phyloP scores from a whole-genome alignment of 805 yeast genomes.

The Dipodascus geniculatus region DNA sequence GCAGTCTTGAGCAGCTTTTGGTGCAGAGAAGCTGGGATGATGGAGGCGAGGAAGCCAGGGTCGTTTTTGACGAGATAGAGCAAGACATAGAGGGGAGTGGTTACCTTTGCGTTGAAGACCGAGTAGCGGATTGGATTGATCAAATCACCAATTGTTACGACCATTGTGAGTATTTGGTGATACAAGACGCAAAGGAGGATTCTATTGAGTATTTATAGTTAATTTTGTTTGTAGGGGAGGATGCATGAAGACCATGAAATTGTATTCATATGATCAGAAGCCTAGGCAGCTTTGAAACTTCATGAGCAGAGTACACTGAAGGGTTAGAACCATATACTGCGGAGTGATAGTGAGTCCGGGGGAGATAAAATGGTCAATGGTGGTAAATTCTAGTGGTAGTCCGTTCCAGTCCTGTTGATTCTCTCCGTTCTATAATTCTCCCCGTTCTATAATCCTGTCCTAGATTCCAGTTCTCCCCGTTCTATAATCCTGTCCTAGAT shows the following conservation, averaged over 20 bases:
- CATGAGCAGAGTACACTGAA: too few species aligned
- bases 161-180: background rate
- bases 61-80: background rate
- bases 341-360: too few species aligned
- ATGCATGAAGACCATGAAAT: background rate
- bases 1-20: background rate
- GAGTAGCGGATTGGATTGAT: background rate
- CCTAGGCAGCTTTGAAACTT: background rate
- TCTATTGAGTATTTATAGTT: background rate
- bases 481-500: too few species aligned
- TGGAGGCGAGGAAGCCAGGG: background rate
- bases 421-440: too few species aligned
- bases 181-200: background rate
- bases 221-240: too few species aligned
- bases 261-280: background rate
- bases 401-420: too few species aligned
- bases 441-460: too few species aligned
- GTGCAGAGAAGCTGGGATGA: background rate
- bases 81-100: background rate
- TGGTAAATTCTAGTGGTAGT: too few species aligned
- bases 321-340: too few species aligned
- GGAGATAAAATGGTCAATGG: too few species aligned
- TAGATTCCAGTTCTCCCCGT: too few species aligned
- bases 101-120: background rate
- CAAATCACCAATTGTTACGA: background rate